These are phyloP conservation scores for Xerocomus spinulosus DNA, from an alignment of 768 basidiomycete genomes.

Conservation along the genomic window DNA sequence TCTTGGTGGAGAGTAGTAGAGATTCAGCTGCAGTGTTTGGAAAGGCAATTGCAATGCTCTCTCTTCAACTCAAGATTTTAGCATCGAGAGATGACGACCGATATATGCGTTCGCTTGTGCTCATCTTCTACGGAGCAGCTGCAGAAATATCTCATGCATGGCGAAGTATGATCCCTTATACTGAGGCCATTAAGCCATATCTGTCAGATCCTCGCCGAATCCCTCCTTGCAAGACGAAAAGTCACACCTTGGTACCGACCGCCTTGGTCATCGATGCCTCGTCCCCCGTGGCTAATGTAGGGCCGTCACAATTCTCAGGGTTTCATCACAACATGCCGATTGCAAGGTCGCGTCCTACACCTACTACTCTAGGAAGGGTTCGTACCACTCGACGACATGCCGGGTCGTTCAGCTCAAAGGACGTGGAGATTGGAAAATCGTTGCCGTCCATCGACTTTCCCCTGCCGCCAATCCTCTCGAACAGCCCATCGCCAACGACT, in stretches of 20 bases:
- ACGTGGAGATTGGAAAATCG: constrained; percentile 83
- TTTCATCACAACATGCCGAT: constrained; percentile 25
- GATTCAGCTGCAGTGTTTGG: constrained; percentile 81
- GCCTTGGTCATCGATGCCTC: constrained; percentile 18
- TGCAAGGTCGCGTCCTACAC: constrained; percentile 27
- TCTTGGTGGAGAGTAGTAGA: constrained; percentile 76
- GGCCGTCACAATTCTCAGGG: constrained; percentile 21
- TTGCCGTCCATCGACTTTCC: constrained; percentile 59
- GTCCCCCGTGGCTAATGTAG: constrained; percentile 26
- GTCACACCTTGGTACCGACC: constrained; percentile 26
- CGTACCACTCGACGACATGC: constrained; percentile 76
- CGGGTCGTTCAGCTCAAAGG: constrained; percentile 92
- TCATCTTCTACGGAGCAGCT: constrained; percentile 85
- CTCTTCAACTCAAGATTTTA: constrained; percentile 75
- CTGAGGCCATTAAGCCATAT: constrained; percentile 65
- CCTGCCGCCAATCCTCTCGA: constrained; percentile 24
- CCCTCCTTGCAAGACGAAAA: constrained; percentile 28
- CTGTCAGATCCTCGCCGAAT: constrained; percentile 44
- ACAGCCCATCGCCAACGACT: constrained; percentile 26
- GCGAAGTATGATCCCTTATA: constrained; percentile 67
- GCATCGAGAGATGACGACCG: constrained; percentile 75
- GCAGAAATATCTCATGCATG: constrained; percentile 87
- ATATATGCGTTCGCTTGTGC: constrained; percentile 78
- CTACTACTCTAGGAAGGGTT: constrained; percentile 34
- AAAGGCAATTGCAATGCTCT: constrained; percentile 81